A percentile compares a stretch with the other conserved stretches of the same genome.
These are phyloP conservation scores for Salmacisia buchloeana DNA, from an alignment of 1,284 basidiomycete genomes.

Conservation along the genomic window DNA sequence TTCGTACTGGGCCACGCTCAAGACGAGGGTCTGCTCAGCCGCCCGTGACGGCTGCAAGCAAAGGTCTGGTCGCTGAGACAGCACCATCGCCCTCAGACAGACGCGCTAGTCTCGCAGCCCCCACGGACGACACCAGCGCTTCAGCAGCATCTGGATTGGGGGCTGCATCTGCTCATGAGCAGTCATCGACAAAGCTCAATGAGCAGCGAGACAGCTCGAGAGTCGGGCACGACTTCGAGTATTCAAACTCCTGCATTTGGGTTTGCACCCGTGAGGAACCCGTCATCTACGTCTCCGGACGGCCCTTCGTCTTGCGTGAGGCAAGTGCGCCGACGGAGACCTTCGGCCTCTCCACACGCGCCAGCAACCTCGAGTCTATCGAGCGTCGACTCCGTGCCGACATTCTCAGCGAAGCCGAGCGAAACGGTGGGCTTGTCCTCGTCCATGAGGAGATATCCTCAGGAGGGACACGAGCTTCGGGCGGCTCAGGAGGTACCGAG, in stretches of 20 bases:
- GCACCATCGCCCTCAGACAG: too few species aligned
- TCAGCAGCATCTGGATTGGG: too few species aligned
- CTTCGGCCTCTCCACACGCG: constrained; percentile 78
- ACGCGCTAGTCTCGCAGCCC: too few species aligned
- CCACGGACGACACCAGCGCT: too few species aligned
- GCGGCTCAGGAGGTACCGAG: too few species aligned
- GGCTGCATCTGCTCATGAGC: too few species aligned
- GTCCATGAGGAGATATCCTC: constrained; percentile 78
- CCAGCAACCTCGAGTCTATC: constrained; percentile 91
- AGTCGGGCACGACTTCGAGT: not conserved
- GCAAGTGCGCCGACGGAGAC: constrained; percentile 75
- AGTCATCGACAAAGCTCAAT: not conserved
- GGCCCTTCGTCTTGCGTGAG: constrained; percentile 94
- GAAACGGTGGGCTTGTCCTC: constrained; percentile 82
- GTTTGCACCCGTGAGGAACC: constrained; percentile 67
- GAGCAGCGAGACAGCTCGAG: not conserved
- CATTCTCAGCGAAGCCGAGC: constrained; percentile 80
- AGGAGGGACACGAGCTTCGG: too few species aligned
- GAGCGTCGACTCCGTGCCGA: constrained; percentile 80
- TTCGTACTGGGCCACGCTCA: too few species aligned
- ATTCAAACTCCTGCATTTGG: constrained; percentile 63
- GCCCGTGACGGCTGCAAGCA: too few species aligned
- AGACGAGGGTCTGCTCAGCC: too few species aligned
- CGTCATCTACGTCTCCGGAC: constrained; percentile 87
- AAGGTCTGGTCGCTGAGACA: too few species aligned